These are phyloP conservation scores for Paramecium primaurelia DNA, from an alignment of 73 alveolate species.

Conservation along the genomic window DNA sequence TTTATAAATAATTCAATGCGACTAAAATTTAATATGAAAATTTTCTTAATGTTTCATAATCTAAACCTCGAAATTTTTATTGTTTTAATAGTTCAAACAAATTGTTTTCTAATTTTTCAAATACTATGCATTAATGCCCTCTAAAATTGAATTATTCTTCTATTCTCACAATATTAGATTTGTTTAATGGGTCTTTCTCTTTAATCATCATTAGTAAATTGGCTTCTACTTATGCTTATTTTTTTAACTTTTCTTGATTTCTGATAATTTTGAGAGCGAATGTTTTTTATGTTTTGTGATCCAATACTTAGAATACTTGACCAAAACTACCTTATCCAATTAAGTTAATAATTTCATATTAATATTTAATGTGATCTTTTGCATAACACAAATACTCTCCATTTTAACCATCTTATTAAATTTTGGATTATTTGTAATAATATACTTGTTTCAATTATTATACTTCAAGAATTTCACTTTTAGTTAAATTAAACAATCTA, in stretches of 20 bases:
- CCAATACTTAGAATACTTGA: conserved; percentile 88
- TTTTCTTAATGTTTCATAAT: conserved; percentile 64
- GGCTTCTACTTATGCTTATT: conserved; percentile 86
- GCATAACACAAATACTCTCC: conserved; percentile 85
- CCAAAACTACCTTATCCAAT: conserved; percentile 97
- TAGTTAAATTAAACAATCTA: neutral
- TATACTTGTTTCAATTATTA: neutral
- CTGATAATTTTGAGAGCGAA: conserved; percentile 92
- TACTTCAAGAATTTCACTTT: neutral
- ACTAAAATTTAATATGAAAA: conserved; percentile 72
- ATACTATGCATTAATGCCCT: conserved; percentile 73
- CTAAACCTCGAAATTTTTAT: conserved; percentile 76
- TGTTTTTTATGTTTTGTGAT: conserved; percentile 85
- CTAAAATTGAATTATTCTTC: conserved; percentile 66
- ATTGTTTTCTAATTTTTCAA: conserved; percentile 75
- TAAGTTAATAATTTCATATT: conserved; percentile 86
- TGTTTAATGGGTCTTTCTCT: conserved; percentile 78
- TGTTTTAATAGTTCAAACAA: conserved; percentile 76
- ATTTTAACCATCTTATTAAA: conserved; percentile 48
- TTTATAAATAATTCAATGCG: conserved; percentile 64
- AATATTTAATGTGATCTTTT: conserved; percentile 88
- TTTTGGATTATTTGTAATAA: neutral
- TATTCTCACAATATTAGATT: conserved; percentile 65
- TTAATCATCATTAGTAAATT: conserved; percentile 71
- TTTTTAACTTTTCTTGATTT: conserved; percentile 87